Evolutionary conservation across 2,329 filamentous ascomycete species (phyloP), one percentile per base, ranked within the genome.

Genomic region (Phialocephala sp.): DNA sequence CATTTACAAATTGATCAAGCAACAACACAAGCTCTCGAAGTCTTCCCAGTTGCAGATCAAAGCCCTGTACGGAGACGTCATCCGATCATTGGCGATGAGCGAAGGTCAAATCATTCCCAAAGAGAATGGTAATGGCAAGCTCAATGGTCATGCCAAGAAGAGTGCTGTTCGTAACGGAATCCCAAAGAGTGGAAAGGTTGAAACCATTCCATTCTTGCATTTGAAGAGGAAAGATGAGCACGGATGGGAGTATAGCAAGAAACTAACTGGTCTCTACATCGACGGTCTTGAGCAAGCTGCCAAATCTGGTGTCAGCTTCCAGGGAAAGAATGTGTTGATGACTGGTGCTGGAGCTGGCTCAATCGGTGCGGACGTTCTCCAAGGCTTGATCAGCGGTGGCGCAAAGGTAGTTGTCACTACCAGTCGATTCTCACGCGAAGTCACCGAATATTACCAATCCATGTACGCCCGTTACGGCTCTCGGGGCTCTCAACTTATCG

Each of bases 181-280:
- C 52, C 82, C 84, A 74, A 96, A 95, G 84, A 80, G 84, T 65
- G 93, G 93, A 79, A 97, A 97, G 84, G 89, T 96, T 64, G 94
- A 98, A 83, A 97, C 95, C 20, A 96, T 99, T 72, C 95, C 95
- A 39, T 99, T 99, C 88, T 82, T 99, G 61, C 95, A 99, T 78
- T 84, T 99, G 65, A 97, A 97, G 87, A 91, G 93, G 79, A 96
- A 97, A 81, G 89, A 92, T 62, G 88, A 94, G 68, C 91, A 97
- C 75, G 94, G 94, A 68, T 99, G 95, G 95, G 94, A 98, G 76
- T 99, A 98, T 84, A 98, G 93, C 88, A 99, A 98, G 87, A 97
- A 96, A 83, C 87, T 99, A 65, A 98, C 95, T 27, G 91, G 92
- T 64, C 80, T 94, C 72, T 99, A 99, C 78, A 87, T 99, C 39